These are phyloP conservation scores for Paraconiothyrium brasiliense DNA, from an alignment of 2,329 filamentous ascomycete genomes.

Conservation along the genomic window DNA sequence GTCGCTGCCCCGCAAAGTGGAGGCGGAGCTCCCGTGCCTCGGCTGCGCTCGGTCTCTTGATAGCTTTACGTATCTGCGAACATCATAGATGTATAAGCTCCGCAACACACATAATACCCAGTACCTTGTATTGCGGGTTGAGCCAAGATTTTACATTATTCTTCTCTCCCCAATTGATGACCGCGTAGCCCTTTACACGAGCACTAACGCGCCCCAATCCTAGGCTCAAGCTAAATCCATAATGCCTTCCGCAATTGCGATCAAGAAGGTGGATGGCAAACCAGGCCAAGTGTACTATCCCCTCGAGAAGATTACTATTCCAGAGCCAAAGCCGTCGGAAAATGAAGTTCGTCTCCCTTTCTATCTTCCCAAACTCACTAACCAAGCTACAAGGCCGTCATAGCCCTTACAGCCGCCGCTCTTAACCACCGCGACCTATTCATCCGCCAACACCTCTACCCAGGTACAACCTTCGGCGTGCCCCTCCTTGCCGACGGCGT, in stretches of 20 bases:
- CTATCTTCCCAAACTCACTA: neutral
- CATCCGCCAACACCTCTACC: constrained; percentile 91
- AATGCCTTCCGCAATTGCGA: constrained; percentile 66
- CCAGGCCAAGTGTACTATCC: constrained; percentile 90
- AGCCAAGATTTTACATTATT: too few relatives aligned
- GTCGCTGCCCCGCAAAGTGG: constrained; percentile 23
- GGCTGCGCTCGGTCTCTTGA: constrained; percentile 22
- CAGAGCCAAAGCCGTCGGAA: constrained; percentile 38
- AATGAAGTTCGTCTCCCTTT: constrained; percentile 34
- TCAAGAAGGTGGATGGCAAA: constrained; percentile 79
- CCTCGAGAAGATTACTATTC: constrained; percentile 49
- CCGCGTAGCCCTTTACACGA: neutral
- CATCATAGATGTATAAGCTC: constrained; percentile 10
- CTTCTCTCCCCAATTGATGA: neutral
- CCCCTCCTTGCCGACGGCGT: constrained; percentile 86
- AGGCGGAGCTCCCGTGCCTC: constrained; percentile 20
- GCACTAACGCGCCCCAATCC: neutral
- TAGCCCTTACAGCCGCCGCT: constrained; percentile 80
- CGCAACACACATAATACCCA: neutral
- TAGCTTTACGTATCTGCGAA: constrained; percentile 22
- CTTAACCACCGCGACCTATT: constrained; percentile 97
- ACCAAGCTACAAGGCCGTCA: constrained; percentile 68
- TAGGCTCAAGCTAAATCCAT: constrained; percentile 2
- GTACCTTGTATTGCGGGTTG: too few relatives aligned
- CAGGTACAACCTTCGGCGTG: constrained; percentile 78